Percentiles rank a stretch among this genome's conserved stretches.
These are phyloP conservation scores for Phytophthora sp. DNA, from an alignment of 352 stramenopile species.

Conservation along the genomic window DNA sequence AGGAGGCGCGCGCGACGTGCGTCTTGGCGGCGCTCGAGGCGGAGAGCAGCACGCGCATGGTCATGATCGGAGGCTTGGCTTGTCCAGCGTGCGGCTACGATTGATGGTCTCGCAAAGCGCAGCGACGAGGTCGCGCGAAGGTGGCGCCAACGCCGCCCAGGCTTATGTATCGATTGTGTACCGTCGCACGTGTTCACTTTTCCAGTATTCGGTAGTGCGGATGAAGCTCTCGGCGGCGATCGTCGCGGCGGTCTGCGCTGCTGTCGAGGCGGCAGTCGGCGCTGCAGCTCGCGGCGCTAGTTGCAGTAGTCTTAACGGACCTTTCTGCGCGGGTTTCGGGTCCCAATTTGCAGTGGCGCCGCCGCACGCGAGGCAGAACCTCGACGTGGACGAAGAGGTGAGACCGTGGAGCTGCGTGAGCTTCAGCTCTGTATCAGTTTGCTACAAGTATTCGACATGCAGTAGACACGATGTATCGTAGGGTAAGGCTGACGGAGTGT, in stretches of 20 bases:
- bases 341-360: constrained; percentile 40
- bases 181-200: not conserved
- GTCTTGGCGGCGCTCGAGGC: constrained; percentile 33
- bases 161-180: constrained; percentile 6
- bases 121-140: constrained; percentile 15
- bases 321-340: constrained; percentile 48
- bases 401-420: constrained; percentile 20
- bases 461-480: not conserved
- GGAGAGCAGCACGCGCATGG: constrained; percentile 55
- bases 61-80: constrained; percentile 19
- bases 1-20: constrained; percentile 38
- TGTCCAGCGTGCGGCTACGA: constrained; percentile 24
- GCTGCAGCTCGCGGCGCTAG: not conserved
- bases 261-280: not conserved
- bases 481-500: too few relatives aligned
- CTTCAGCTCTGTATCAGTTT: too few relatives aligned
- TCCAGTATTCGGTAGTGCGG: constrained; percentile 15
- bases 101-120: constrained; percentile 26
- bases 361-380: constrained; percentile 42
- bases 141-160: too few relatives aligned
- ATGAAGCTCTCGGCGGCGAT: constrained; percentile 9
- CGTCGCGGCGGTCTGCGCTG: constrained; percentile 12
- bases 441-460: too few relatives aligned
- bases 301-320: constrained; percentile 79
- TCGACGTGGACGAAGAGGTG: constrained; percentile 53